Evolutionary conservation across 768 basidiomycete genomes (phyloP).

Genomic region (Lentinula detonsa): DNA sequence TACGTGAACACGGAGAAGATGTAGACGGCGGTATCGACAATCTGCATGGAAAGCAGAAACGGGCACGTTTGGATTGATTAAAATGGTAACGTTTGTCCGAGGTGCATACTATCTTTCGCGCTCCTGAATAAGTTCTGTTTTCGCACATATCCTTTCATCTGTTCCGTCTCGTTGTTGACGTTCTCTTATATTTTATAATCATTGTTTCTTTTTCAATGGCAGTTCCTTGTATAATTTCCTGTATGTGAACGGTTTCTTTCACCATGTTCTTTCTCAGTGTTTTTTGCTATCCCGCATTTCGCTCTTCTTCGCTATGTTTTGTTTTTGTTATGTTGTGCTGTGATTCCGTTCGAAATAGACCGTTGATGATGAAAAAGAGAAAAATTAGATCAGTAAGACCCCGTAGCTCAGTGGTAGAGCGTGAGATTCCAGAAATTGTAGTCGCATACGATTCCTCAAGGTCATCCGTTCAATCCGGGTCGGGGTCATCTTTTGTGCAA

Average conservation of each 20-base stretch:
- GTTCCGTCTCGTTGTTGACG: too few relatives aligned
- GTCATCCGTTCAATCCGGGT: slow-evolving; percentile 47
- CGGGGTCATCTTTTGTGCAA: slow-evolving; percentile 22
- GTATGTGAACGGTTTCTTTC: neutral
- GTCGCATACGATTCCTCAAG: slow-evolving; percentile 24
- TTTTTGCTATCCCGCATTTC: neutral
- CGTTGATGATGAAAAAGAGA: too few relatives aligned
- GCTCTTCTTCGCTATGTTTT: neutral
- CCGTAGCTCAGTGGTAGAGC: slow-evolving; percentile 36
- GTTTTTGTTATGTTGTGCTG: neutral
- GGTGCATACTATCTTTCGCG: neutral
- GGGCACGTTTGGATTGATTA: neutral
- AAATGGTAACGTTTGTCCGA: neutral
- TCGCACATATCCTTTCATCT: too few relatives aligned
- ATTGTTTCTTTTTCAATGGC: neutral
- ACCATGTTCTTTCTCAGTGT: neutral
- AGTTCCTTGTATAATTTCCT: neutral
- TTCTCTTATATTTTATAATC: too few relatives aligned
- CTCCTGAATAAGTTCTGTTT: too few relatives aligned
- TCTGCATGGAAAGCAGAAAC: neutral
- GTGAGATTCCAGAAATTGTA: slow-evolving; percentile 25
- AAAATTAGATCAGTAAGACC: neutral
- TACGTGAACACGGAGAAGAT: neutral
- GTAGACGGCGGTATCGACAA: neutral
- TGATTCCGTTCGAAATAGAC: too few relatives aligned